Conservation (phyloP, 2,329 filamentous ascomycete genomes). For the Zopfia rhizophila region DNA sequence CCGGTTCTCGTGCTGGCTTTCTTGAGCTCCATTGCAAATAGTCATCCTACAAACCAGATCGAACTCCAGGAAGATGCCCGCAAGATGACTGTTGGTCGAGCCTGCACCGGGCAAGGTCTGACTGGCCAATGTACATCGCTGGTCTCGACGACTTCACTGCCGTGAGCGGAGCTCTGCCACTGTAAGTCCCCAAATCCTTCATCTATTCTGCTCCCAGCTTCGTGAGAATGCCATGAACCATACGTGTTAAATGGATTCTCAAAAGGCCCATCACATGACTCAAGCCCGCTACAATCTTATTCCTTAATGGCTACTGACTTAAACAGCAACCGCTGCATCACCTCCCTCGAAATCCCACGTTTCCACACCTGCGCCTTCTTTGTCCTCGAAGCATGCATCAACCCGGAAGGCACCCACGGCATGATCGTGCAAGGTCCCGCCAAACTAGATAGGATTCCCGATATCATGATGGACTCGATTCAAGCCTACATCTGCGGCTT, state of each 20-base stretch:
- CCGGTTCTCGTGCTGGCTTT: constrained; percentile 21
- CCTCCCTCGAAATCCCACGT: background rate
- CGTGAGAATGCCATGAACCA: too few species aligned
- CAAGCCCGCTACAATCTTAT: too few species aligned
- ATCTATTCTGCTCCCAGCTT: too few species aligned
- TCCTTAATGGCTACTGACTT: background rate
- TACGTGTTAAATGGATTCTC: too few species aligned
- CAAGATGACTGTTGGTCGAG: constrained; percentile 2
- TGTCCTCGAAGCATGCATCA: background rate
- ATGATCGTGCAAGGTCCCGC: background rate
- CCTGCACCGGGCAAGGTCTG: background rate
- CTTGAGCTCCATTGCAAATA: constrained; percentile 17
- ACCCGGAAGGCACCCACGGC: background rate
- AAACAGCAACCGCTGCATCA: background rate
- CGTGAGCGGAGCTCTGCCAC: background rate
- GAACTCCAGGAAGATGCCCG: background rate
- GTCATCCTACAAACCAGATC: constrained; percentile 14
- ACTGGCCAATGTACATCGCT: background rate
- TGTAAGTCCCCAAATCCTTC: too few species aligned
- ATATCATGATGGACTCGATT: background rate
- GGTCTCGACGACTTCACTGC: background rate
- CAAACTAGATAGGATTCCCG: background rate
- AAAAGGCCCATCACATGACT: too few species aligned
- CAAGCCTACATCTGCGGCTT: constrained; percentile 3
- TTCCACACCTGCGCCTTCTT: constrained; percentile 1